Evolutionary conservation across 176 grass and related monocot species (phyloP), one percentile per base, ranked within the genome.

Genomic region (Eleusine coracana): DNA sequence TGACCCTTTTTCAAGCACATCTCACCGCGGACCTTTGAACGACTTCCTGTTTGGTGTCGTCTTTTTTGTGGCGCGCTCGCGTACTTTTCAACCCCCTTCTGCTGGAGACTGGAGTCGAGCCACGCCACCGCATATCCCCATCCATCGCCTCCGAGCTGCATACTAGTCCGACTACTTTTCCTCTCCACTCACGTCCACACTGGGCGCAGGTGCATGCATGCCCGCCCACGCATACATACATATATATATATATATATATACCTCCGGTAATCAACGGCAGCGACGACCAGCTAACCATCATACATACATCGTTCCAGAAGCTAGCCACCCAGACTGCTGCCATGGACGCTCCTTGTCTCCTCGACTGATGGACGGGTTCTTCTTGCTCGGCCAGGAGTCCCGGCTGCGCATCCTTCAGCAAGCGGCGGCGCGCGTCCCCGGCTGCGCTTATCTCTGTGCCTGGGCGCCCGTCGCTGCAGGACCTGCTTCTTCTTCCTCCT

Each of bases 401-500:
- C 80, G 84, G 61, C 74, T 51, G 68, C 84, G 88, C 40, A 83
- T 90, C 84, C 84, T 90, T 63, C 29, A 70, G 41, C 84, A 49
- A 17, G 88, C 84, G 44, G 88, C 88, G 41, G 44, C 84, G 42
- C 59, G 74, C 74, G 2, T 90, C 88, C 83, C 84, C 79, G 88
- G 83, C 41, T 86, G 84, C 79, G 83, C 75, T 0, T 86, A 90
- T 74, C 28, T 90, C 88, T 90, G 79, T 80, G 74, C 46, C 79
- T 90, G 88, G 88, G 88, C 74, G 0, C 68, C 79, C 28, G 10
- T 74, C 80, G 41, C 81, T 16, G 27, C 3, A 12, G 42, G 20
- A 42, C 28, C 31, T 2, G 9, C 81, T 49, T 37, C 75, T 7
- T 49, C 80, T 23, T 68, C 27, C 0, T 58, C 60, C 0, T 51